These are phyloP conservation scores for Aureococcus anophagefferens DNA, from an alignment of 108 stramenopile species.

Conservation along the genomic window DNA sequence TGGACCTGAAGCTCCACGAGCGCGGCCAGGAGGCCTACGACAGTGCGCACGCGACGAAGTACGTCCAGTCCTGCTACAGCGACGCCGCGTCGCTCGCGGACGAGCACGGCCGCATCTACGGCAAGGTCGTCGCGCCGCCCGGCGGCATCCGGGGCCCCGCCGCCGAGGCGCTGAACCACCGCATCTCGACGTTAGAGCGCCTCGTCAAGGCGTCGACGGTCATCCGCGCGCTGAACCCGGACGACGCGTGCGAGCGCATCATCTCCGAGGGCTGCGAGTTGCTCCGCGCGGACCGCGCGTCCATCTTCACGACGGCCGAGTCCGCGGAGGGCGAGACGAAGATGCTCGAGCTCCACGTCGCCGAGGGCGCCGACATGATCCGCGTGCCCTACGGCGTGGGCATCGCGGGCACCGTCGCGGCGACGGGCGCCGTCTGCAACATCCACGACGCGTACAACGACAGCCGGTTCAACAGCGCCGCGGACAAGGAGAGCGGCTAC, in stretches of 20 bases:
- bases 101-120: conserved; percentile 37
- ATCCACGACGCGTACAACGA: conserved; percentile 37
- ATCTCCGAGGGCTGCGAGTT: not conserved
- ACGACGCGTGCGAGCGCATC: not conserved
- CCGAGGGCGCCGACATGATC: not conserved
- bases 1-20: conserved; percentile 28
- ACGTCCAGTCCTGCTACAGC: conserved; percentile 29
- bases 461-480: conserved; percentile 20
- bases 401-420: conserved; percentile 34
- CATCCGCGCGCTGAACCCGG: not conserved
- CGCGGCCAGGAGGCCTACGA: conserved; percentile 15
- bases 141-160: not conserved
- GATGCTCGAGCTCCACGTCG: not conserved
- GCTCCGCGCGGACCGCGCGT: not conserved
- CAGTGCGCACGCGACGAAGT: conserved; percentile 14
- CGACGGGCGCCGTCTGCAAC: conserved; percentile 28
- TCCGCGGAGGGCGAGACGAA: not conserved
- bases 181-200: not conserved
- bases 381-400: conserved; percentile 15
- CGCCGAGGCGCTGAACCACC: not conserved
- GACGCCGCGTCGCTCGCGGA: conserved; percentile 39
- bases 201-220: not conserved
- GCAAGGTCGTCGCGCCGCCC: not conserved
- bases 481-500: conserved; percentile 42
- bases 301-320: not conserved